Evolutionary conservation across 192 early-diverging fungal genomes (phyloP).

Genomic region (Borealophlyctis nickersoniae): DNA sequence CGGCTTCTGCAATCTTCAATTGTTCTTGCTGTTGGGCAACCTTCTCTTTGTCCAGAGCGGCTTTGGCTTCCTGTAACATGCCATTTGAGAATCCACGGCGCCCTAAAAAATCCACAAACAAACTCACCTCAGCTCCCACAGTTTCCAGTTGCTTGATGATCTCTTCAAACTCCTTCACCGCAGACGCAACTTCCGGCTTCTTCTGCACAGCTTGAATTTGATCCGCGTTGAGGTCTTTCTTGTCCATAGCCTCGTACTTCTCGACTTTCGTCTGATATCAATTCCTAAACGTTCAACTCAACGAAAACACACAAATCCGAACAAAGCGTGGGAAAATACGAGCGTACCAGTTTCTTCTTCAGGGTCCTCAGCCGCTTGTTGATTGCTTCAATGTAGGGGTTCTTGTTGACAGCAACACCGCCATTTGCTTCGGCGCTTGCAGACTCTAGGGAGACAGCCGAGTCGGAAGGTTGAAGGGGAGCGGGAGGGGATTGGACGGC

Average conservation of each 20-base stretch:
- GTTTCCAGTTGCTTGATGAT: constrained; percentile 29
- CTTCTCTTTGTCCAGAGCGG: background rate
- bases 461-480: background rate
- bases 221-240: constrained; percentile 41
- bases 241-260: constrained; percentile 35
- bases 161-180: constrained; percentile 49
- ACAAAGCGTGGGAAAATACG: background rate
- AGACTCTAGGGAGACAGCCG: background rate
- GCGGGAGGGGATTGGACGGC: background rate
- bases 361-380: constrained; percentile 36
- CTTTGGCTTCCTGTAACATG: constrained; percentile 8
- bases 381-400: constrained; percentile 32
- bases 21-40: background rate
- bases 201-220: constrained; percentile 41
- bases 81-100: too few relatives aligned
- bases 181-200: constrained; percentile 38
- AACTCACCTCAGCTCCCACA: constrained; percentile 36
- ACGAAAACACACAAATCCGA: background rate
- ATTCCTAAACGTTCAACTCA: background rate
- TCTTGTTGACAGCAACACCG: constrained; percentile 11
- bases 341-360: constrained; percentile 34
- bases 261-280: constrained; percentile 42
- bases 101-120: background rate
- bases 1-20: background rate
- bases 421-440: background rate